phyloP scores from a whole-genome alignment of 2,329 filamentous ascomycete genomes.

The Epichloe scottii region DNA sequence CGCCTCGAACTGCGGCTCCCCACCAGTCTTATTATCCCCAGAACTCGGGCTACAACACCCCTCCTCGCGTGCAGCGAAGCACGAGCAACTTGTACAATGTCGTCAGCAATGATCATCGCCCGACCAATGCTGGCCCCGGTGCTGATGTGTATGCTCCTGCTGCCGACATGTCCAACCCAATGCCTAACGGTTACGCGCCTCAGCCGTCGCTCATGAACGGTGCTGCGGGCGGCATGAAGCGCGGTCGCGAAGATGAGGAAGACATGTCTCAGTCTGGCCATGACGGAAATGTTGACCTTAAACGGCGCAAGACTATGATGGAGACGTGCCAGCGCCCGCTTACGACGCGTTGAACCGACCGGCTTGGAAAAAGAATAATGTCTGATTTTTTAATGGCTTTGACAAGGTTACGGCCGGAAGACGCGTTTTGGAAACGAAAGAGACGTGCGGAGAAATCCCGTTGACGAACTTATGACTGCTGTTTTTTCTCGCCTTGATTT shows the following conservation, averaged over 20 bases:
- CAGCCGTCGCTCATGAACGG: slow-evolving; percentile 57
- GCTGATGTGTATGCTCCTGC: slow-evolving; percentile 61
- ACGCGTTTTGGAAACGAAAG: slow-evolving; percentile 14
- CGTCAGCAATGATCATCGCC: slow-evolving; percentile 65
- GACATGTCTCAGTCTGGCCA: slow-evolving; percentile 47
- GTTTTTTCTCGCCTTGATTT: slow-evolving; percentile 10
- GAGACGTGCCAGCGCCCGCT: slow-evolving; percentile 40
- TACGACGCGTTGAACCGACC: slow-evolving; percentile 39
- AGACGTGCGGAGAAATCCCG: slow-evolving; percentile 15
- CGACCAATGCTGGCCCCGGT: slow-evolving; percentile 43
- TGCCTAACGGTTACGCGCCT: slow-evolving; percentile 51
- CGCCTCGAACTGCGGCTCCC: slow-evolving; percentile 64
- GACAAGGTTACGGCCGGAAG: slow-evolving; percentile 10
- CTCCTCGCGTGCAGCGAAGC: slow-evolving; percentile 56
- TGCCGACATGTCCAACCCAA: slow-evolving; percentile 40
- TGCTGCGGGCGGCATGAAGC: slow-evolving; percentile 30
- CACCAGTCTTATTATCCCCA: slow-evolving; percentile 62
- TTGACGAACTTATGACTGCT: slow-evolving; percentile 24
- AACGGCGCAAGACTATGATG: slow-evolving; percentile 68
- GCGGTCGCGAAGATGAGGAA: slow-evolving; percentile 47
- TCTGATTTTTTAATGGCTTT: slow-evolving; percentile 16
- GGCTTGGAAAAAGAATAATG: slow-evolving; percentile 25
- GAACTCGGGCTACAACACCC: slow-evolving; percentile 60
- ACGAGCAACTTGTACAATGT: slow-evolving; percentile 82
- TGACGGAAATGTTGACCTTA: slow-evolving; percentile 49